Conservation (phyloP, 2,329 filamentous ascomycete genomes). For the Escovopsis sp. region DNA sequence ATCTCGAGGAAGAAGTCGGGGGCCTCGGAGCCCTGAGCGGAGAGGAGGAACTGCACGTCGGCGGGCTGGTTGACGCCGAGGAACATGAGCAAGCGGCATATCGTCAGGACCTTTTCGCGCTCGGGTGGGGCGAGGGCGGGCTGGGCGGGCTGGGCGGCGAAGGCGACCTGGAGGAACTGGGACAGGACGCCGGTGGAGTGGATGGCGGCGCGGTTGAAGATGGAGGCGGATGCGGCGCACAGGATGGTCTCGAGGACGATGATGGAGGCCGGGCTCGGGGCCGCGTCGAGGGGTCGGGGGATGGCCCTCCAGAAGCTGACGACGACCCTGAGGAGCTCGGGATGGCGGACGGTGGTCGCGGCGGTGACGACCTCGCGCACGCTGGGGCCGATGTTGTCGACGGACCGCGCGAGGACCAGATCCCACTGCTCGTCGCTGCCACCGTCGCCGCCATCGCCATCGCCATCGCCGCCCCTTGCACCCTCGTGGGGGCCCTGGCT, state of each 20-base stretch:
- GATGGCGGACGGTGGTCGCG: constrained; percentile 40
- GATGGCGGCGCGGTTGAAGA: constrained; percentile 55
- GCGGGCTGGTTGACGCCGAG: constrained; percentile 68
- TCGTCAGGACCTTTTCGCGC: constrained; percentile 42
- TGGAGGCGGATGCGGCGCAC: constrained; percentile 43
- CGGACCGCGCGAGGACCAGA: constrained; percentile 21
- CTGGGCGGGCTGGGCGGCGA: constrained; percentile 24
- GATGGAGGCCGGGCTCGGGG: constrained; percentile 41
- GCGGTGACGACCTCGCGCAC: constrained; percentile 36
- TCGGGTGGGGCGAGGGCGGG: constrained; percentile 40
- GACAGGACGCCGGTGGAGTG: constrained; percentile 59
- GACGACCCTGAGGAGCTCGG: constrained; percentile 48
- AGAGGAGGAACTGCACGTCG: constrained; percentile 63
- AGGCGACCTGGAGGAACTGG: constrained; percentile 48
- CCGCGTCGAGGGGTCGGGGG: constrained; percentile 28
- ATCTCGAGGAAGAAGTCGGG: constrained; percentile 60
- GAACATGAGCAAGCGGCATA: constrained; percentile 56
- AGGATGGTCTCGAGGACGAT: constrained; percentile 51
- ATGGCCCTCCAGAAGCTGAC: constrained; percentile 50
- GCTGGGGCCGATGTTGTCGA: constrained; percentile 21
- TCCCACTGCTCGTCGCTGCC: constrained; percentile 24
- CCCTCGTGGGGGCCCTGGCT: no score
- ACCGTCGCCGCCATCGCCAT: constrained; percentile 9
- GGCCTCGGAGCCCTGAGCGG: constrained; percentile 34
- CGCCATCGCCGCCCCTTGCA: no score